Evolutionary conservation across 148 eudicot genomes (phyloP).

Genomic region (Pouteria glomerata): DNA sequence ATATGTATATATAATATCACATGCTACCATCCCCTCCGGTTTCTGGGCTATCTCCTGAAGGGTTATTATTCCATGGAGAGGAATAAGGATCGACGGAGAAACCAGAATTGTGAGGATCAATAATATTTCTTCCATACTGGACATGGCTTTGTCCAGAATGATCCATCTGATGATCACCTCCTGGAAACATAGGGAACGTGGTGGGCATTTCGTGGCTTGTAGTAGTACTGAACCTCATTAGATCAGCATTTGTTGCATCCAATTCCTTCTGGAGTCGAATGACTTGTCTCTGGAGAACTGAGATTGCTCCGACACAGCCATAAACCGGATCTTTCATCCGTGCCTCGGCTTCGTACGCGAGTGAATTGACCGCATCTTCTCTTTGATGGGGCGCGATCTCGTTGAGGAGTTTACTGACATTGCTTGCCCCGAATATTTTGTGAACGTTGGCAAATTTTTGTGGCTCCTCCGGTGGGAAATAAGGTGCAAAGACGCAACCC

Average conservation of each 20-base stretch:
- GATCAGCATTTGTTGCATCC: conserved; percentile 50
- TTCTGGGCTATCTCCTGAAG: conserved; percentile 6
- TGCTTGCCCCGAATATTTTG: conserved; percentile 43
- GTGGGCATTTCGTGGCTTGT: conserved; percentile 15
- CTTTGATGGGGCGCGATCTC: conserved; percentile 47
- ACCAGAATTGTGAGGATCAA: not conserved
- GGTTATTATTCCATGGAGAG: conserved; percentile 10
- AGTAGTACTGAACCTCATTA: conserved; percentile 27
- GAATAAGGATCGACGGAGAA: conserved; percentile 7
- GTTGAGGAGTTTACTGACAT: conserved; percentile 47
- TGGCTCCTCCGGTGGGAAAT: conserved; percentile 40
- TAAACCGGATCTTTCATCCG: conserved; percentile 50
- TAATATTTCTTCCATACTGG: too few species aligned
- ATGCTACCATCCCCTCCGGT: conserved; percentile 1
- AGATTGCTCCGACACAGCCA: conserved; percentile 55
- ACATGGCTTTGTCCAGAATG: too few species aligned
- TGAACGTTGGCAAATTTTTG: conserved; percentile 31
- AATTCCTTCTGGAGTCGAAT: conserved; percentile 39
- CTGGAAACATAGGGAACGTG: conserved; percentile 9
- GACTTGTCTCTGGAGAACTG: conserved; percentile 50
- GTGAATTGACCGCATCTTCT: conserved; percentile 53
- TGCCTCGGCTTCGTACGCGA: conserved; percentile 56
- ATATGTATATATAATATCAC: too few species aligned
- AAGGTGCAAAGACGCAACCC: conserved; percentile 23
- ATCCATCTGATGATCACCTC: conserved; percentile 2